Conservation (phyloP, 2,329 filamentous ascomycete genomes). For the Cladophialophora bantiana region DNA sequence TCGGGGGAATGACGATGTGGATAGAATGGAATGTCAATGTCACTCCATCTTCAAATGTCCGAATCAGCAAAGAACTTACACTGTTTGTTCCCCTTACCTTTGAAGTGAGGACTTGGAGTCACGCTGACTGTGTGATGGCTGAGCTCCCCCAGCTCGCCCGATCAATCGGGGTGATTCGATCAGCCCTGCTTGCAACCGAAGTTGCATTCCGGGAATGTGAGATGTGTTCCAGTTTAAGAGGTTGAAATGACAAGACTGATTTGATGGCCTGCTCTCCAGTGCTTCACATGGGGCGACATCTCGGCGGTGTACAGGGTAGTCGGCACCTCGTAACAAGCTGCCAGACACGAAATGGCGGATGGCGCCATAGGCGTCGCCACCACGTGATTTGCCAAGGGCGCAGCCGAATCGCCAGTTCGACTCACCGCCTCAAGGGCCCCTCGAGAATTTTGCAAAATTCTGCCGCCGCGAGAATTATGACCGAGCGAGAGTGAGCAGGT, state of each 20-base stretch:
- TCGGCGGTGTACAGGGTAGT: too few species aligned
- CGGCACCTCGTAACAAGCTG: not conserved
- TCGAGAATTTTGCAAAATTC: constrained; percentile 29
- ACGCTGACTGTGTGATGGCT: not conserved
- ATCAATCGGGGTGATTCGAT: not conserved
- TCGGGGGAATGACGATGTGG: not conserved
- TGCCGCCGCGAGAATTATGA: constrained; percentile 19
- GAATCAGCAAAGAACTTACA: not conserved
- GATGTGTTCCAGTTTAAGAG: not conserved
- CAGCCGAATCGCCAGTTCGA: not conserved
- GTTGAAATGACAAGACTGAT: constrained; percentile 9
- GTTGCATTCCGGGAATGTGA: not conserved
- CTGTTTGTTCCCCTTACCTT: not conserved
- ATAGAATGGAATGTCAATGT: constrained; percentile 9
- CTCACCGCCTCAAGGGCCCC: constrained; percentile 18
- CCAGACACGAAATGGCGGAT: constrained; percentile 7
- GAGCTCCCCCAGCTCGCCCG: not conserved
- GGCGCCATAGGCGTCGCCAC: constrained; percentile 13
- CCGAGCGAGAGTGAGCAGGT: constrained; percentile 3
- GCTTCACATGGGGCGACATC: too few species aligned
- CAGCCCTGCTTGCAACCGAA: not conserved
- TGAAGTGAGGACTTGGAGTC: not conserved
- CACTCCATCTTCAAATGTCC: constrained; percentile 11
- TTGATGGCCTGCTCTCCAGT: too few species aligned
- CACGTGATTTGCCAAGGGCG: constrained; percentile 25